Evolutionary conservation across 192 early-diverging fungal genomes (phyloP).

Genomic region (Hyaloraphidium curvatum): DNA sequence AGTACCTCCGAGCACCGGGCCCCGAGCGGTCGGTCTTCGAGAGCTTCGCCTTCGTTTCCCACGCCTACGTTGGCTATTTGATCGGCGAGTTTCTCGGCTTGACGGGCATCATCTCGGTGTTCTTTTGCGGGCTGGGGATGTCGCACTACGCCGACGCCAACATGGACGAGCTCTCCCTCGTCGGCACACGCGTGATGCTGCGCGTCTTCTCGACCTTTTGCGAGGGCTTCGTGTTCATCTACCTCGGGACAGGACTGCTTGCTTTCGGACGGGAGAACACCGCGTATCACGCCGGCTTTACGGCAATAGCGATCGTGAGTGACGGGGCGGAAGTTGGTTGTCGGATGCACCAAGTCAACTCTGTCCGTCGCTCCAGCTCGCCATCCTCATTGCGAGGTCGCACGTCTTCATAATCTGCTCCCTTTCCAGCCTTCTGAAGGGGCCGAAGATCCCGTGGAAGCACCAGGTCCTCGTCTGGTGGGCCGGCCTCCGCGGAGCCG

Average conservation of each 20-base stretch:
- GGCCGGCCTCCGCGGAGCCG: conserved; percentile 36
- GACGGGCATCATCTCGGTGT: conserved; percentile 39
- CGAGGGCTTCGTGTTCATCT: conserved; percentile 39
- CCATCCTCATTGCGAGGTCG: conserved; percentile 27
- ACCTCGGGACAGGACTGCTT: conserved; percentile 34
- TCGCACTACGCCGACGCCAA: conserved; percentile 33
- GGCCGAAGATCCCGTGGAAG: conserved; percentile 24
- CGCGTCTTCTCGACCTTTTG: conserved; percentile 26
- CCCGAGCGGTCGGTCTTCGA: conserved; percentile 27
- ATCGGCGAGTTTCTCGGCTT: conserved; percentile 27
- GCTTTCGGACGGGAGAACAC: conserved; percentile 24
- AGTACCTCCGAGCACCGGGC: conserved; percentile 24
- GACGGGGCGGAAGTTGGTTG: not conserved
- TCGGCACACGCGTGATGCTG: conserved; percentile 23
- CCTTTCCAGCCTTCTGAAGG: no score
- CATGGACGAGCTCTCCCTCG: conserved; percentile 15
- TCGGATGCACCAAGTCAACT: not conserved
- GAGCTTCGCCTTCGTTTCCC: conserved; percentile 32
- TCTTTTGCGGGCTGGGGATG: conserved; percentile 37
- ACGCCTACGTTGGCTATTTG: conserved; percentile 31
- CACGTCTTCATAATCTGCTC: conserved; percentile 32
- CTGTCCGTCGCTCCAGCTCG: conserved; percentile 13
- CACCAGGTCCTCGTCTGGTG: conserved; percentile 37
- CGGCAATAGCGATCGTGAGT: conserved; percentile 25
- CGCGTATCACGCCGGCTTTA: conserved; percentile 22